Evolutionary conservation across 306 rosid species (phyloP).

Genomic region (Luffa acutangula): DNA sequence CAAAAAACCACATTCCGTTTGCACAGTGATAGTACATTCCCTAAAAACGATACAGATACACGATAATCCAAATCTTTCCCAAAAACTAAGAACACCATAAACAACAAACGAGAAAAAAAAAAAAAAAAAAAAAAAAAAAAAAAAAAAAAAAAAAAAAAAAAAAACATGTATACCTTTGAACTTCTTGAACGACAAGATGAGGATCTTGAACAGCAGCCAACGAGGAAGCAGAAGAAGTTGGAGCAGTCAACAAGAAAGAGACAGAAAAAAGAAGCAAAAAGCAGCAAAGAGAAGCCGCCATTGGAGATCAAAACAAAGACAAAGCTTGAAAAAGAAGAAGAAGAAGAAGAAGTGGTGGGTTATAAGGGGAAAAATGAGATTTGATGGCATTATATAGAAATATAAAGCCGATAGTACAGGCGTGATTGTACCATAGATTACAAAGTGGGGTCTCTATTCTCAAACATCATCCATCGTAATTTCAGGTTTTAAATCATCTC

Average conservation of each 20-base stretch:
- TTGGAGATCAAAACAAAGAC: not conserved
- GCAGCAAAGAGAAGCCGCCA: slow-evolving; percentile 10
- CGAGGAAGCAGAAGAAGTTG: slow-evolving; percentile 21
- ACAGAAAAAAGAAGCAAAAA: slow-evolving; percentile 20
- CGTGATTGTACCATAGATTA: slow-evolving; percentile 48
- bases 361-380: not conserved
- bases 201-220: slow-evolving; percentile 38
- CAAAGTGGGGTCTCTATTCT: not conserved
- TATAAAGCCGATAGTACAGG: slow-evolving; percentile 83
- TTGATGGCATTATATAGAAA: slow-evolving; percentile 16
- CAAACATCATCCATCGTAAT: not conserved
- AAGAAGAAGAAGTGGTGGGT: not conserved
- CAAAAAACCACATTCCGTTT: not conserved
- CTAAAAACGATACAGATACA: too few relatives aligned
- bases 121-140: too few relatives aligned
- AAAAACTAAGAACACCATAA: not conserved
- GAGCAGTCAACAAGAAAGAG: slow-evolving; percentile 13
- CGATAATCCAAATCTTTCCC: not conserved
- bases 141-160: not conserved
- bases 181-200: slow-evolving; percentile 54
- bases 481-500: not conserved
- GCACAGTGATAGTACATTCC: too few relatives aligned
- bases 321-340: not conserved
- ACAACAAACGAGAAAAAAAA: not conserved
- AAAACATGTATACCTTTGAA: slow-evolving; percentile 39